These are phyloP conservation scores for Calonectria fujianensis DNA, from an alignment of 2,329 filamentous ascomycete genomes.

Conservation along the genomic window DNA sequence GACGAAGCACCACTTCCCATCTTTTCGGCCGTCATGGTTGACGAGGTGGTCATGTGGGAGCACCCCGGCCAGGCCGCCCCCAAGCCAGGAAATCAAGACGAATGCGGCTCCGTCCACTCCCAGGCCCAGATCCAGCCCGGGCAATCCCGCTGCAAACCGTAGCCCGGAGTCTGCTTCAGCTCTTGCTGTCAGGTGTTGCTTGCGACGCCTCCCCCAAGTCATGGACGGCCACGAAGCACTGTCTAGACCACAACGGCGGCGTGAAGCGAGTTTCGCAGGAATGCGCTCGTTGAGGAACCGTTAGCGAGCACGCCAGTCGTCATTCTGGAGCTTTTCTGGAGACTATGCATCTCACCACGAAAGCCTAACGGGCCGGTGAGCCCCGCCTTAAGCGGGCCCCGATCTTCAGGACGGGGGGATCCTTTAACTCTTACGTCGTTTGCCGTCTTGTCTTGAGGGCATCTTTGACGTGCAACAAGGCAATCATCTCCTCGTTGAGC, in stretches of 20 bases:
- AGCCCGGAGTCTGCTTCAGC: background rate
- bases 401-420: slow-evolving; percentile 50
- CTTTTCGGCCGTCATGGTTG: slow-evolving; percentile 39
- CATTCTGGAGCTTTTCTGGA: slow-evolving; percentile 49
- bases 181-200: background rate
- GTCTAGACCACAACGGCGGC: slow-evolving; percentile 24
- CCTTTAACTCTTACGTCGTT: slow-evolving; percentile 42
- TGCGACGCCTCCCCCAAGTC: slow-evolving; percentile 16
- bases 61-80: slow-evolving; percentile 43
- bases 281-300: slow-evolving; percentile 32
- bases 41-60: slow-evolving; percentile 52
- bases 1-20: slow-evolving; percentile 47
- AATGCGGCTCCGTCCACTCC: slow-evolving; percentile 37
- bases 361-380: slow-evolving; percentile 45
- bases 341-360: slow-evolving; percentile 44
- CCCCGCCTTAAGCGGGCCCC: slow-evolving; percentile 51
- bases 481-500: slow-evolving; percentile 27
- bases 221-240: slow-evolving; percentile 8
- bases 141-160: slow-evolving; percentile 31
- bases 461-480: slow-evolving; percentile 33
- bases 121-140: slow-evolving; percentile 27
- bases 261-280: slow-evolving; percentile 36
- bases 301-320: slow-evolving; percentile 46
- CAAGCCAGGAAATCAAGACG: slow-evolving; percentile 28
- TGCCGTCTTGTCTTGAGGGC: slow-evolving; percentile 29